Evolutionary conservation across 2,329 filamentous ascomycete genomes (phyloP).

Genomic region (Acarospora socialis): DNA sequence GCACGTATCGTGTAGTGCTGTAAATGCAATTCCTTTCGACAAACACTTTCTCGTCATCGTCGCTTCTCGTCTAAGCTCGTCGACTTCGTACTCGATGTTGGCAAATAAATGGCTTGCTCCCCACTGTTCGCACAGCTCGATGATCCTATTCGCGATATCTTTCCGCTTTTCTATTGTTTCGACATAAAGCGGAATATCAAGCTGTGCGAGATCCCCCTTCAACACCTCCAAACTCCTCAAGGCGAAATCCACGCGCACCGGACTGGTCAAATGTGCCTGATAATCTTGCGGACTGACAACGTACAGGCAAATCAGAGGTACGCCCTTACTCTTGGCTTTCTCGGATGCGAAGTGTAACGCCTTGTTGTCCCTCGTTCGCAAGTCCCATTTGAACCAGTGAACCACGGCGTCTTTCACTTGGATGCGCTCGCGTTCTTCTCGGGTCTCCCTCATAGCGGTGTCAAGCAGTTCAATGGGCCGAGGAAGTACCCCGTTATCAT

Average conservation of each 20-base stretch:
- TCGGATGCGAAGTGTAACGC: slow-evolving; percentile 52
- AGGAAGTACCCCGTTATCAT: slow-evolving; percentile 53
- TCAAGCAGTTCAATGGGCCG: slow-evolving; percentile 59
- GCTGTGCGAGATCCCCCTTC: slow-evolving; percentile 48
- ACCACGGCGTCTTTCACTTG: slow-evolving; percentile 49
- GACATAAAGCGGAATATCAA: slow-evolving; percentile 66
- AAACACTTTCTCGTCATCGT: slow-evolving; percentile 47
- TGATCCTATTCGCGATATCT: slow-evolving; percentile 44
- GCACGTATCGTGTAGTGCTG: slow-evolving; percentile 68
- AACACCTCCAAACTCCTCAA: slow-evolving; percentile 56
- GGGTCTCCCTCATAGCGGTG: slow-evolving; percentile 47
- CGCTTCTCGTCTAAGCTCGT: slow-evolving; percentile 69
- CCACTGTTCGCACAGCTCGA: slow-evolving; percentile 57
- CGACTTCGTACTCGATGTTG: slow-evolving; percentile 85
- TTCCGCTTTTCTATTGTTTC: slow-evolving; percentile 56
- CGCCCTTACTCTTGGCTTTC: slow-evolving; percentile 49
- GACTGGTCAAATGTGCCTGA: slow-evolving; percentile 61
- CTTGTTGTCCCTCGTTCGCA: slow-evolving; percentile 61
- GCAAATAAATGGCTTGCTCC: slow-evolving; percentile 60
- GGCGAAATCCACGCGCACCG: slow-evolving; percentile 65
- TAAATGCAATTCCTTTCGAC: slow-evolving; percentile 50
- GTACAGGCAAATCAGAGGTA: slow-evolving; percentile 64
- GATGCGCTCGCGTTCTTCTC: slow-evolving; percentile 37
- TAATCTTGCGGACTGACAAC: slow-evolving; percentile 73
- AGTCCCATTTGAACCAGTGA: slow-evolving; percentile 83